Base-by-base conservation (phyloP, 2,329 filamentous ascomycete genomes). In the Sarocladium brachiariae region DNA sequence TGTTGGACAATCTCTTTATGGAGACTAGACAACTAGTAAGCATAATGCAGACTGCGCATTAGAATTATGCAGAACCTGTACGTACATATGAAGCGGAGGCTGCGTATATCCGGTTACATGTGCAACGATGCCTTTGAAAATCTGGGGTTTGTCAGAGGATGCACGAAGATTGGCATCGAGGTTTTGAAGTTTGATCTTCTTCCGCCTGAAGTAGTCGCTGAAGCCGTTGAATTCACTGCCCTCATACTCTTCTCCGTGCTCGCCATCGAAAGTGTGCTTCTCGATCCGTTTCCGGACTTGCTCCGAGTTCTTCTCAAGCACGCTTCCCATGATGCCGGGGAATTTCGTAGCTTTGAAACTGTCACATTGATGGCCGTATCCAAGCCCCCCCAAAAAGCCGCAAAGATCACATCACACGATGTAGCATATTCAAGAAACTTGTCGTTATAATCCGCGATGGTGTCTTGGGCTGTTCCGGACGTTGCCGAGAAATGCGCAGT, bases 161-260 rank as follows among this genome's bases (percentile, higher is more conserved):
- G 86, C 78, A 52, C 92, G 84, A 39, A 95, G 74, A 50, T 95
- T 81, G 8, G 83, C 84, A 68, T 99, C 93, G 25, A 93, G 79
- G 61, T 99, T 99, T 67, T 97, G 93, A 3, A 99, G 77, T 64
- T 99, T 99, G 67, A 96, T 83, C 75, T 95, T 96, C 74, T 99
- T 99, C 51, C 91, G 84, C 47, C 91, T 80, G 64, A 96, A 95
- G 67, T 97, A 99, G 62, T 97, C 92, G 21, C 76, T 70, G 61
- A 97, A 95, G 8, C 91, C 92, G 23, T 89, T 89, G 66, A 97
- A 99, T 49, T 80, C 81, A 55, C 90, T 96, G 2, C 76, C 81
- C 52, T 85, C 83, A 65, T 99, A 99, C 65, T 99, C 95, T 52
- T 97, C 92, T 52, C 93, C 92, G 21, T 79, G 78, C 64, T 96